These are phyloP conservation scores for Ensete ventricosum DNA, from an alignment of 176 grass and related monocot species.

Conservation along the genomic window DNA sequence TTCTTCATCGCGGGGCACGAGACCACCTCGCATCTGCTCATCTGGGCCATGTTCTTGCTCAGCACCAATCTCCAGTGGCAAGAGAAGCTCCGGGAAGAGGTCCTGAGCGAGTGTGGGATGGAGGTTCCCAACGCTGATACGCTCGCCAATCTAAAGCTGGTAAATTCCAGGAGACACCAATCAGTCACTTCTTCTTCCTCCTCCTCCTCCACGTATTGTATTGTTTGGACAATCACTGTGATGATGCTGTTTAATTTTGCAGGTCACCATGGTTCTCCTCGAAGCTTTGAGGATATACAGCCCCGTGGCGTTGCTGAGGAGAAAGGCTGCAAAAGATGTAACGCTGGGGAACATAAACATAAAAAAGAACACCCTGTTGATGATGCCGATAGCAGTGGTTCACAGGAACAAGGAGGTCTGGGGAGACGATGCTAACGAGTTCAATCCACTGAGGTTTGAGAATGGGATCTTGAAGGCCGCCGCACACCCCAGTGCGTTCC, in stretches of 20 bases:
- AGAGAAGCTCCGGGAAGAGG: conserved; percentile 38
- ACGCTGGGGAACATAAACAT: conserved; percentile 18
- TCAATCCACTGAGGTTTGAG: conserved; percentile 33
- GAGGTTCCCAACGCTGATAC: conserved; percentile 21
- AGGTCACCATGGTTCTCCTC: conserved; percentile 42
- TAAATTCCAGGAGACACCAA: background rate
- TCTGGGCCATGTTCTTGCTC: conserved; percentile 26
- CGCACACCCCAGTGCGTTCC: conserved; percentile 34
- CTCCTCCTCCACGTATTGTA: background rate
- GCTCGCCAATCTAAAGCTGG: conserved; percentile 47
- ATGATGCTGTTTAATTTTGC: background rate
- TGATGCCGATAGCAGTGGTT: conserved; percentile 19
- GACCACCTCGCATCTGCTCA: conserved; percentile 23
- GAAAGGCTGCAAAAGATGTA: background rate
- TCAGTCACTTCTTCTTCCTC: background rate
- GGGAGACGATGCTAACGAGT: conserved; percentile 36
- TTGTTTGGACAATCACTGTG: background rate
- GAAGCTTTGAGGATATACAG: conserved; percentile 32
- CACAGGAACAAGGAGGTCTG: conserved; percentile 46
- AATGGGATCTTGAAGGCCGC: conserved; percentile 30
- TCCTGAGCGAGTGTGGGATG: conserved; percentile 28
- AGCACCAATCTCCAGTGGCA: conserved; percentile 41
- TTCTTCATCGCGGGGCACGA: conserved; percentile 47
- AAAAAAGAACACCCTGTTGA: conserved; percentile 2
- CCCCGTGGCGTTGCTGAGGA: background rate